Evolutionary conservation across 2,329 filamentous ascomycete genomes (phyloP).

Genomic region (Ceratocystis destructans): DNA sequence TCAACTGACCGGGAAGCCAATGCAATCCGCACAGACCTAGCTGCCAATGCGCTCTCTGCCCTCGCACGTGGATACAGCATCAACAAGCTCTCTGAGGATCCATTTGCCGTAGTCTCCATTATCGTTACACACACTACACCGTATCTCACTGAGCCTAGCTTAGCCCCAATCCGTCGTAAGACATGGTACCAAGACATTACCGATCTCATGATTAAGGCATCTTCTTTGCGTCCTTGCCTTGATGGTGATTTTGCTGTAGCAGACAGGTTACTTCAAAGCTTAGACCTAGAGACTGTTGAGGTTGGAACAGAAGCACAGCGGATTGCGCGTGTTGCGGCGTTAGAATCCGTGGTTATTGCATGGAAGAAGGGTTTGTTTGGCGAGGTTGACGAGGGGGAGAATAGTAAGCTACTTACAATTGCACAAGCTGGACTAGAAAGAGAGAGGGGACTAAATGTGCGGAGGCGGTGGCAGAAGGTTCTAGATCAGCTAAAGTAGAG

Average conservation of each 20-base stretch:
- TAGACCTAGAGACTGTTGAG: slow-evolving; percentile 35
- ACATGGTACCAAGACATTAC: slow-evolving; percentile 39
- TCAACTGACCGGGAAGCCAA: slow-evolving; percentile 22
- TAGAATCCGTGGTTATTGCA: slow-evolving; percentile 31
- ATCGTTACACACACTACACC: slow-evolving; percentile 31
- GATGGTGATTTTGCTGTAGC: slow-evolving; percentile 22
- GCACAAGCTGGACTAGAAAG: slow-evolving; percentile 27
- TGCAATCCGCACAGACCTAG: slow-evolving; percentile 29
- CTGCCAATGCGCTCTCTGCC: slow-evolving; percentile 38
- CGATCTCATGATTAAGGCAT: slow-evolving; percentile 30
- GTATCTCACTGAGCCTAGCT: slow-evolving; percentile 29
- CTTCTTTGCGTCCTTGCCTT: slow-evolving; percentile 23
- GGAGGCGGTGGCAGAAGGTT: slow-evolving; percentile 31
- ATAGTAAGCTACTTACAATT: slow-evolving; percentile 25
- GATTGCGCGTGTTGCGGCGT: slow-evolving; percentile 32
- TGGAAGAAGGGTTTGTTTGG: slow-evolving; percentile 34
- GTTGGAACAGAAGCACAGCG: slow-evolving; percentile 40
- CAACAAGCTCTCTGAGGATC: slow-evolving; percentile 27
- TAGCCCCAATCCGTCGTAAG: slow-evolving; percentile 33
- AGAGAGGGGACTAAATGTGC: slow-evolving; percentile 35
- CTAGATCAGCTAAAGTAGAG: slow-evolving; percentile 23
- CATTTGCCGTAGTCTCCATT: slow-evolving; percentile 29
- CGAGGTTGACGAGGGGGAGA: slow-evolving; percentile 21
- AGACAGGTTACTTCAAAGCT: slow-evolving; percentile 32
- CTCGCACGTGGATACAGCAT: slow-evolving; percentile 38